phyloP scores from a whole-genome alignment of 345 rosid genomes.

The Leavenworthia alabamica region DNA sequence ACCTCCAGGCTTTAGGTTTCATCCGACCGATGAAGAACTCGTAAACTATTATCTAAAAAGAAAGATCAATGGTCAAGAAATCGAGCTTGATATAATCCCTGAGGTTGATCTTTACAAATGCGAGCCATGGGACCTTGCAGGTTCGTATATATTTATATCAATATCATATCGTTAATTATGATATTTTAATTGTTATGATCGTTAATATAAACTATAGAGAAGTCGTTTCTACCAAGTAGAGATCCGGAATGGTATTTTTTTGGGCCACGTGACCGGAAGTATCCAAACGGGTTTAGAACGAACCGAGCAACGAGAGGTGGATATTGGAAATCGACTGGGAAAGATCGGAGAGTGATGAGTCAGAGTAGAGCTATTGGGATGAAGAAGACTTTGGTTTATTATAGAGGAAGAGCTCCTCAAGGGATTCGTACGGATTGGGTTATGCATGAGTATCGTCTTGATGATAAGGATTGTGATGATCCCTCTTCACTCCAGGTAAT shows the following conservation, averaged over 20 bases:
- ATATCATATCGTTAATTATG: not conserved
- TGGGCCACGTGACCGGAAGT: slow-evolving; percentile 86
- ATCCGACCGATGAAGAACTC: slow-evolving; percentile 93
- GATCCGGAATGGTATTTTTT: slow-evolving; percentile 97
- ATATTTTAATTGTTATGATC: not conserved
- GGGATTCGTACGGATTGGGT: slow-evolving; percentile 90
- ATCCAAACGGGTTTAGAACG: slow-evolving; percentile 85
- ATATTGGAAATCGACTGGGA: slow-evolving; percentile 89
- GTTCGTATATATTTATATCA: slow-evolving; percentile 24
- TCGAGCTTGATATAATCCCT: slow-evolving; percentile 90
- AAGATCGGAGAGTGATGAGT: slow-evolving; percentile 61
- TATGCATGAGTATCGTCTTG: slow-evolving; percentile 92
- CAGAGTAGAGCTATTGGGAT: slow-evolving; percentile 77
- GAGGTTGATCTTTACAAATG: slow-evolving; percentile 98
- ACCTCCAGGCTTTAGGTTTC: slow-evolving; percentile 94
- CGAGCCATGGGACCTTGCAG: slow-evolving; percentile 95
- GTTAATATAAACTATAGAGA: slow-evolving; percentile 34
- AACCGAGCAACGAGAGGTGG: slow-evolving; percentile 85
- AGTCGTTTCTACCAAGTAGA: slow-evolving; percentile 81
- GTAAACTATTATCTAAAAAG: slow-evolving; percentile 89
- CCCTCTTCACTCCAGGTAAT: slow-evolving; percentile 72
- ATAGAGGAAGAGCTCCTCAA: slow-evolving; percentile 87
- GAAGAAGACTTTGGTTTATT: slow-evolving; percentile 93
- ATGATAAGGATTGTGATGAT: slow-evolving; percentile 81
- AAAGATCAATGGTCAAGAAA: slow-evolving; percentile 74